Evolutionary conservation across 371 early-diverging fungal genomes (phyloP).

Genomic region (Circinella minor): DNA sequence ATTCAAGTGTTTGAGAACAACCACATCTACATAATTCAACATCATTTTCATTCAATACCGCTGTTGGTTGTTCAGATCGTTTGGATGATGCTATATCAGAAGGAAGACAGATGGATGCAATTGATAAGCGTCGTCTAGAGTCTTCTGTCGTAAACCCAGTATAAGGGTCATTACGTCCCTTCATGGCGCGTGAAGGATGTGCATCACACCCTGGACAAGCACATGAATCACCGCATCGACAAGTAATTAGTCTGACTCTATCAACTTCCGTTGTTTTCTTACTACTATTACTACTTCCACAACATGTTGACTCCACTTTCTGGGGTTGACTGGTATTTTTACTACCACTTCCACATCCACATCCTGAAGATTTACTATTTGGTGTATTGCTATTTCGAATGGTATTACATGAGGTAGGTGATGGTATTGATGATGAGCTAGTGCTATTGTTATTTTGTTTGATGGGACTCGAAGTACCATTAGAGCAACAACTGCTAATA

Average conservation of each 20-base stretch:
- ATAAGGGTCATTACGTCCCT: conserved; percentile 41
- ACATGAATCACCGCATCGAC: conserved; percentile 55
- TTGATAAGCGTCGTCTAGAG: conserved; percentile 24
- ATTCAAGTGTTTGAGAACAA: conserved; percentile 34
- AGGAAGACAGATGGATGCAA: conserved; percentile 27
- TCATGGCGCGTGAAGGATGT: conserved; percentile 52
- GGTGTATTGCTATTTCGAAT: no score
- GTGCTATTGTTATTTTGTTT: not conserved
- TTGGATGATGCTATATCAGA: conserved; percentile 17
- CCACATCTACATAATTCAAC: conserved; percentile 42
- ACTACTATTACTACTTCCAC: not conserved
- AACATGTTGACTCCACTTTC: not conserved
- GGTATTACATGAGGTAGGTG: not conserved
- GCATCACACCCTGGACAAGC: conserved; percentile 55
- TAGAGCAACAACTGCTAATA: conserved; percentile 5
- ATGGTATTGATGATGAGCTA: not conserved
- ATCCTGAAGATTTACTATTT: not conserved
- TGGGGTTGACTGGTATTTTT: not conserved
- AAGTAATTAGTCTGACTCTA: conserved; percentile 43
- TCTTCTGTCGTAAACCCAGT: conserved; percentile 24
- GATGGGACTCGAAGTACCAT: not conserved
- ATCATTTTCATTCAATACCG: conserved; percentile 34
- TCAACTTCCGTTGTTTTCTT: conserved; percentile 7
- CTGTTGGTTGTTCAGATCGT: conserved; percentile 26
- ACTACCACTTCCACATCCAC: conserved; percentile 1